phyloP scores from a whole-genome alignment of 768 basidiomycete genomes.

The Naganishia friedmannii region DNA sequence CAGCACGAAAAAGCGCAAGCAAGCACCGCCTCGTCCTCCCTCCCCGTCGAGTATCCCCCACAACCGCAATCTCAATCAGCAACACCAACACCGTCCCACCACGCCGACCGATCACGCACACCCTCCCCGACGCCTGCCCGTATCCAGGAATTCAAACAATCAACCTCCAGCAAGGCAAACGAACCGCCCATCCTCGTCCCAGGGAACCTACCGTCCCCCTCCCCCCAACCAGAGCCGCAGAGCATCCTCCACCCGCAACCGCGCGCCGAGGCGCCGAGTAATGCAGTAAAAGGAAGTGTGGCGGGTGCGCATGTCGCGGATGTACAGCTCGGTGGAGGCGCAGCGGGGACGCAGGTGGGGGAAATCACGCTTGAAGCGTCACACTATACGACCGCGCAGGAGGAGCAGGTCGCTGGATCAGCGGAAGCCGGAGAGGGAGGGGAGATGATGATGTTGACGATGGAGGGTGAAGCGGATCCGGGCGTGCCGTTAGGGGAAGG shows the following conservation, averaged over 20 bases:
- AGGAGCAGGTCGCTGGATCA: no score
- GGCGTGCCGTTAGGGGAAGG: constrained; percentile 22
- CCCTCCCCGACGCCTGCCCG: constrained; percentile 8
- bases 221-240: constrained; percentile 2
- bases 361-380: constrained; percentile 1
- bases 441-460: not conserved
- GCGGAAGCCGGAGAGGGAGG: no score
- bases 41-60: not conserved
- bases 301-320: not conserved
- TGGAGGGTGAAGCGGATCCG: constrained; percentile 24
- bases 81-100: not conserved
- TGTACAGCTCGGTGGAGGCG: constrained; percentile 10
- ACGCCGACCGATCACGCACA: constrained; percentile 2
- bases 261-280: not conserved
- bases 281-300: not conserved
- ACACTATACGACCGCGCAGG: not conserved
- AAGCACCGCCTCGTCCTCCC: not conserved
- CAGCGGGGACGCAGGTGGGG: not conserved
- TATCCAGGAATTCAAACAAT: constrained; percentile 2
- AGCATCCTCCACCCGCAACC: not conserved
- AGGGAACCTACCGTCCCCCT: constrained; percentile 6
- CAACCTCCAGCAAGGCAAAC: not conserved
- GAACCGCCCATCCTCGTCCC: not conserved
- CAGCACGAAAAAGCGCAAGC: not conserved
- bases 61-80: not conserved